Base-by-base conservation (phyloP, 208 protist species). In the Crithidia thermophila region DNA sequence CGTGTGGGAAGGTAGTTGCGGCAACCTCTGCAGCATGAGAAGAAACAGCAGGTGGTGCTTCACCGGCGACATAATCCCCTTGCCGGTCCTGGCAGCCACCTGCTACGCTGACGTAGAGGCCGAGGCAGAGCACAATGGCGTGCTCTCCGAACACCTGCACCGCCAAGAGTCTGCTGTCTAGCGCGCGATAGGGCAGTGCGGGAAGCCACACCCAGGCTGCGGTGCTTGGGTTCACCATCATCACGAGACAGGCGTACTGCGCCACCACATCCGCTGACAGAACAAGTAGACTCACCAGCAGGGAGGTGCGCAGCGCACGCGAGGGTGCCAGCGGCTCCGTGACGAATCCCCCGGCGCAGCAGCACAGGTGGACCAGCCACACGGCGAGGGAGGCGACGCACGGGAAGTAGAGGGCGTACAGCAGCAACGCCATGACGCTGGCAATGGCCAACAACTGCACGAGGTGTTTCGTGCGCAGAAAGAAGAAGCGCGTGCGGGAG, bases 341-440 rank as follows among this genome's bases (percentile, higher is more conserved):
- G 11, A 68, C 68, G 33, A 75, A 34, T 5, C 60, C 45, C 21
- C 60, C 59, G 25, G 53, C 60, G 53, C 68, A 68, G 61, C 68
- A 46, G 53, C 59, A 68, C 8, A 67, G 18, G 36, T 75, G 68
- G 18, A 60, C 8, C 21, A 75, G 36, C 68, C 68, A 68, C 50
- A 75, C 23, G 6, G 59, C 52, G 10, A 55, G 9, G 11, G 68
- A 67, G 28, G 68, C 60, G 37, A 75, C 52, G 30, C 60, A 64
- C 13, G 68, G 68, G 25, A 67, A 68, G 68, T 50, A 67, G 20
- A 75, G 52, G 13, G 60, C 59, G 53, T 75, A 60, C 20, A 58
- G 40, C 16, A 75, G 68, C 14, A 75, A 43, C 21, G 45, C 39
- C 36, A 57, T 62, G 4, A 75, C n/a, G 47, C 68, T 62, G 0